Conservation (phyloP, 352 stramenopile species). For the Phytophthora melonis region DNA sequence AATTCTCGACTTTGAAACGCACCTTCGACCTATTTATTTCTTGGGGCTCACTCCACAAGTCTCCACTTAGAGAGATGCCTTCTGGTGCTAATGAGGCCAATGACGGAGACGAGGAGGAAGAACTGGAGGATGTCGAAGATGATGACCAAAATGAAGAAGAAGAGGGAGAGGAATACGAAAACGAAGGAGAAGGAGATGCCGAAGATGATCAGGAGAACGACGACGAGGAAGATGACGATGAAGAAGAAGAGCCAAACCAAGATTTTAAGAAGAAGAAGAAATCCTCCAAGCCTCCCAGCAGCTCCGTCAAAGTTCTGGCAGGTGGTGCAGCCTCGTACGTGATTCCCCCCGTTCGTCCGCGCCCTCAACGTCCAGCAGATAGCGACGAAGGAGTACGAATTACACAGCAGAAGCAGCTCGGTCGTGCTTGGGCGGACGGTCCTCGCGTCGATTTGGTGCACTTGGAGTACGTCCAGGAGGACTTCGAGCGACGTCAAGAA, state of each 20-base stretch:
- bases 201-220: slow-evolving; percentile 26
- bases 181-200: slow-evolving; percentile 20
- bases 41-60: slow-evolving; percentile 4
- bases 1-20: slow-evolving; percentile 32
- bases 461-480: slow-evolving; percentile 71
- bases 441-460: slow-evolving; percentile 75
- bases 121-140: slow-evolving; percentile 26
- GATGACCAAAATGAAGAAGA: slow-evolving; percentile 1
- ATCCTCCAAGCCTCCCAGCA: slow-evolving; percentile 20
- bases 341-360: slow-evolving; percentile 31
- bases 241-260: slow-evolving; percentile 30
- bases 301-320: slow-evolving; percentile 34
- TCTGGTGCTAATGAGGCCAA: slow-evolving; percentile 16
- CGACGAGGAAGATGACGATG: slow-evolving; percentile 22
- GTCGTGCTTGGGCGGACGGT: slow-evolving; percentile 67
- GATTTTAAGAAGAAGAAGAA: slow-evolving; percentile 16
- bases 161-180: slow-evolving; percentile 21
- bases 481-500: slow-evolving; percentile 67
- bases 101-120: slow-evolving; percentile 30
- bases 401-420: slow-evolving; percentile 70
- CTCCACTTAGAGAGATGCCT: slow-evolving; percentile 3
- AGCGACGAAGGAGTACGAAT: slow-evolving; percentile 37
- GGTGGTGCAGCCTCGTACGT: slow-evolving; percentile 38
- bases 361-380: slow-evolving; percentile 40
- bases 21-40: slow-evolving; percentile 34